Evolutionary conservation across 2,329 filamentous ascomycete species (phyloP), one percentile per base, ranked within the genome.

Genomic region (Paracamarosporium sp.): DNA sequence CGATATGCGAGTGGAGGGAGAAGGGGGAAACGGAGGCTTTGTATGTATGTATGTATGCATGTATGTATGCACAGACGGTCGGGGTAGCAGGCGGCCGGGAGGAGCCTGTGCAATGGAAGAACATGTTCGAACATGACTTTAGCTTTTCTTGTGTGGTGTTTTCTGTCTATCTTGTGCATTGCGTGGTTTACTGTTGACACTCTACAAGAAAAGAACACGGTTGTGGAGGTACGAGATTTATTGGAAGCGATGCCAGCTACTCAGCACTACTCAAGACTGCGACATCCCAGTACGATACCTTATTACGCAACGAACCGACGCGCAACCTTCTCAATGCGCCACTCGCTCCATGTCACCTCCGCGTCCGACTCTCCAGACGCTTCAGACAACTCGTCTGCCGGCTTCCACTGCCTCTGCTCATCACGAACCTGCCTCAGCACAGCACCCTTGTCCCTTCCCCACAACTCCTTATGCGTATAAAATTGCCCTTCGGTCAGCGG

Each of bases 391-490:
- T 15, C 41, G 4, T 36, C 52, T 59, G 41, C 47, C 36, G 25
- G 13, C 24, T 46, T 53, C 46, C 9, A 53, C 45, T 25, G 56
- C 33, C 36, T 22, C 53, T 43, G 59, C 55, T 17, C 43, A 12
- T 11, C 44, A 36, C 22, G 22, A 51, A 11, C 31, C 20, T 27
- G 11, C 28, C 30, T 35, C 45, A 9, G 24, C 47, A 15, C 33
- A 9, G 17, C 13, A 15, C 13, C 45, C 25, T 46, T 22, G 17
- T 47, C 31, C 13, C 63, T 60, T 12, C 67, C 66, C 69, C 70
- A 73, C 38, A 73, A 53, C 33, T 73, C 69, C n/a, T 67, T 56
- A 17, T 73, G 70, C n/a, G 67, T 67, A 24, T 70, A 72, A 9
- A 61, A 61, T 31, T 53, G 2, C 63, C 67, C 30, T 59, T 53